Base-by-base conservation (phyloP, 345 rosid genomes). In the Pseudoturritis turrita region DNA sequence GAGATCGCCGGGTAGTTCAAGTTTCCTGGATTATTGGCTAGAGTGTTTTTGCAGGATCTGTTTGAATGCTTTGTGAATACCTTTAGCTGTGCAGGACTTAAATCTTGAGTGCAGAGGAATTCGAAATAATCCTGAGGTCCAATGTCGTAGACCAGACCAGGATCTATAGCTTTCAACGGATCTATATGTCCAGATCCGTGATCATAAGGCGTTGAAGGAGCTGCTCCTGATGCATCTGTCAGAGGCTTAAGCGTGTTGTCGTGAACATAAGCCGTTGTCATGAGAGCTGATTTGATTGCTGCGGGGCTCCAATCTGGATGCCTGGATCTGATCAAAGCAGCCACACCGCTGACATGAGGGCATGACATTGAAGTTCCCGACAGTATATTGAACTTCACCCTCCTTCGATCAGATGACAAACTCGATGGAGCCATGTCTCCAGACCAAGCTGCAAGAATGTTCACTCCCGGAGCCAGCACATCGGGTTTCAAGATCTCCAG, bases 311-410 rank as follows among this genome's bases (percentile, higher is more conserved):
- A 93, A 26, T 87, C 92, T 3, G 98, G 97, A 65, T 90, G 97
- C 65, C 88, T 84, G 22, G 95, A 90, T 72, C 86, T 93, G 55
- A 93, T 82, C 77, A 93, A 78, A 5, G 98, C 98, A 1, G 96
- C 98, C 2, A 90, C 75, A 18, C 98, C 98, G 35, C 98, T 90
- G 52, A 93, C 97, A 70, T 93, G 98, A 19, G 98, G 97, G 67
- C 98, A 93, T 1, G 98, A 89, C 97, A 93, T 90, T 17, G 98
- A 93, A 70, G 98, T 93, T 50, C 96, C 98, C 0, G 98, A 93
- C 23, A 90, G 74, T 29, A 93, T 87, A 39, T 90, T 93, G 86
- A 93, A 93, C 60, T 82, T 83, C 31, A 85, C 89, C 25, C 88
- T 79, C 41, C 97, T 80, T 29, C 2, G 72, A 75, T 93, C 98